phyloP scores from a whole-genome alignment of 2,329 filamentous ascomycete genomes.

The Aspergillus persii region DNA sequence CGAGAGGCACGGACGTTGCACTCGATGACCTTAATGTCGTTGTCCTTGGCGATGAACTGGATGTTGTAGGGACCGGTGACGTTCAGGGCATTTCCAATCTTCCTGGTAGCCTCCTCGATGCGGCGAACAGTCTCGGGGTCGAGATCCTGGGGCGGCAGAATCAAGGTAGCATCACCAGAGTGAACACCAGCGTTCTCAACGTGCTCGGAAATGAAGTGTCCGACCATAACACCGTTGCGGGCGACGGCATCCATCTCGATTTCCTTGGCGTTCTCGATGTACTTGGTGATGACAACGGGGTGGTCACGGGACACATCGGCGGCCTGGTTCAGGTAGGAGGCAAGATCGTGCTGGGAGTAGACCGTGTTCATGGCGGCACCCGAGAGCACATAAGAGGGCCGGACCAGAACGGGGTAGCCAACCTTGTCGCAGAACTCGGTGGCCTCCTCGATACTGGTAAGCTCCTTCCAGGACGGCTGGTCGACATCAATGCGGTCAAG shows the following conservation, averaged over 20 bases:
- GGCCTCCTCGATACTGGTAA: constrained; percentile 92
- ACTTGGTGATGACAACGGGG: constrained; percentile 98
- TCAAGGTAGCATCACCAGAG: constrained; percentile 94
- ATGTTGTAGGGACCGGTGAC: constrained; percentile 98
- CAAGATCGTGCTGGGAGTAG: constrained; percentile 90
- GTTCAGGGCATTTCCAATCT: constrained; percentile 91
- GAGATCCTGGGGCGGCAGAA: constrained; percentile 90
- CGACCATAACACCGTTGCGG: constrained; percentile 81
- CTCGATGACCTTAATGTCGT: constrained; percentile 99
- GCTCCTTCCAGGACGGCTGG: constrained; percentile 96
- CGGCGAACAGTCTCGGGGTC: constrained; percentile 82
- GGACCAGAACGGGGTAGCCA: constrained; percentile 88
- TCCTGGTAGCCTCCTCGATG: constrained; percentile 91
- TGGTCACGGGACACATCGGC: constrained; percentile 91
- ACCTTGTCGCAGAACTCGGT: constrained; percentile 83
- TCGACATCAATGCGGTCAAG: constrained; percentile 91
- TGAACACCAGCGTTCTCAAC: constrained; percentile 98
- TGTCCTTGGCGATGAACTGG: constrained; percentile 99
- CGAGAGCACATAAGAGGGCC: constrained; percentile 94
- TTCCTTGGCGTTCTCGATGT: constrained; percentile 98
- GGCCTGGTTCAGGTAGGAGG: constrained; percentile 84
- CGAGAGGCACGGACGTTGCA: constrained; percentile 96
- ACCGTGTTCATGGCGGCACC: constrained; percentile 99
- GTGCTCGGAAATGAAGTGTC: constrained; percentile 97
- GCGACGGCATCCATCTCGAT: constrained; percentile 99